Base-by-base conservation (phyloP, 106 monocot species). In the Platanthera guangdongensis region DNA sequence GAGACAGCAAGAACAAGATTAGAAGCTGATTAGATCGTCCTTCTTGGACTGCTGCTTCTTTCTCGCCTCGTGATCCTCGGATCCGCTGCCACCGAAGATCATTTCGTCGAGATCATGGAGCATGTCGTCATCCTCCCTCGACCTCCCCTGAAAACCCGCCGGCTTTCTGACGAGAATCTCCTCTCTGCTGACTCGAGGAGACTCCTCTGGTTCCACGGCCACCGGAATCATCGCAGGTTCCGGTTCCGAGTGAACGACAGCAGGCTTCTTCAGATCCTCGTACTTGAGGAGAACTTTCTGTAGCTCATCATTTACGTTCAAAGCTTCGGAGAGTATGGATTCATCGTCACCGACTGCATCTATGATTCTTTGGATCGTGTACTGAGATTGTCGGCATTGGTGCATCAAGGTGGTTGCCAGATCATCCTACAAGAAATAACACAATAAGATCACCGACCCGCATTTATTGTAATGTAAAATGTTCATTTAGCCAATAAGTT, bases 221-320 rank as follows among this genome's bases (percentile, higher is more conserved):
- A 93, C 90, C 1, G 91, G 93, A 55, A 89, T 96, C 88, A 87
- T 86, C 8, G 93, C 93, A 48, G 93, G 93, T 62, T 87, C 93
- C 14, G 93, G 80, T 65, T 89, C 90, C 12, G 82, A 67, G 75
- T 80, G 88, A 25, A 69, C 82, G 7, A 78, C 48, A 2, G 67
- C 48, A 32, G 90, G 93, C 72, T 75, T 86, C 64, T 84, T 87
- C 69, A 91, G 79, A 28, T 85, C 83, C 62, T 86, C 79, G 21
- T 83, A 89, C 77, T 84, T 86, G 25, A 81, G 79, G n/a, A 89
- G 83, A 10, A 79, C 73, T 51, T 74, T 84, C 67, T 86, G 83
- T 4, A 89, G 68, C 62, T 89, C 86, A 47, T 86, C 86, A 16
- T 89, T 83, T 11, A 89, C 53, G 10, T 76, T 79, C 78, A 89